phyloP scores from a whole-genome alignment of 441 rosid genomes.

The Jatropha multifida region DNA sequence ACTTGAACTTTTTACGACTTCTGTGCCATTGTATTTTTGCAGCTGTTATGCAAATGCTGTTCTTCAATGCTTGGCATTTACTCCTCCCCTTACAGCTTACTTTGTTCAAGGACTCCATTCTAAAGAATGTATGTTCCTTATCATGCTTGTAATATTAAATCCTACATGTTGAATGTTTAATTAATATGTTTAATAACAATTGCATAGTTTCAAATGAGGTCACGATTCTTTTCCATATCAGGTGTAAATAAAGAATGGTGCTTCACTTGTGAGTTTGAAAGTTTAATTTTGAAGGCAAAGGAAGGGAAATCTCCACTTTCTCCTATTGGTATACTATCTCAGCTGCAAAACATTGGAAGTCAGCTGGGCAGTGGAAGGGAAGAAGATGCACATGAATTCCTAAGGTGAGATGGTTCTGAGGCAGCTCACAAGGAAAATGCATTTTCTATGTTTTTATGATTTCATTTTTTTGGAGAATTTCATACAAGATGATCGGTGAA shows the following conservation, averaged over 20 bases:
- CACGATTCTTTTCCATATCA: slow-evolving; percentile 32
- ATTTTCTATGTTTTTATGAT: slow-evolving; percentile 15
- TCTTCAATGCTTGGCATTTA: slow-evolving; percentile 87
- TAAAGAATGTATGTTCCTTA: slow-evolving; percentile 60
- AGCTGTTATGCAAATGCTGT: slow-evolving; percentile 97
- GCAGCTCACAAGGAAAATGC: background rate
- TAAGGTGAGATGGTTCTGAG: slow-evolving; percentile 48
- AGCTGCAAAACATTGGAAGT: slow-evolving; percentile 66
- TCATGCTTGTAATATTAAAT: slow-evolving; percentile 10
- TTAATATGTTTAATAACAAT: slow-evolving; percentile 6
- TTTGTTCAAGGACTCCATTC: slow-evolving; percentile 83
- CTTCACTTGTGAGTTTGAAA: slow-evolving; percentile 87
- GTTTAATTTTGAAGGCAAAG: slow-evolving; percentile 62
- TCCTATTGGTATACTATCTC: slow-evolving; percentile 67
- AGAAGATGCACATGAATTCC: slow-evolving; percentile 99
- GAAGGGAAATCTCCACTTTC: slow-evolving; percentile 68
- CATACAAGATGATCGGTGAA: slow-evolving; percentile 13
- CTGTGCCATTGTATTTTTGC: slow-evolving; percentile 35
- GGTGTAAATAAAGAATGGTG: slow-evolving; percentile 80
- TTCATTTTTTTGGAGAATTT: slow-evolving; percentile 5
- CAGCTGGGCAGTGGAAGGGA: slow-evolving; percentile 82
- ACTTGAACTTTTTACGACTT: slow-evolving; percentile 13
- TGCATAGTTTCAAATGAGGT: slow-evolving; percentile 7
- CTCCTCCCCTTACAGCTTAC: slow-evolving; percentile 88
- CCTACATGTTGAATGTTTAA: slow-evolving; percentile 9